phyloP scores from a whole-genome alignment of 345 rosid species.

The Barbarea vulgaris region DNA sequence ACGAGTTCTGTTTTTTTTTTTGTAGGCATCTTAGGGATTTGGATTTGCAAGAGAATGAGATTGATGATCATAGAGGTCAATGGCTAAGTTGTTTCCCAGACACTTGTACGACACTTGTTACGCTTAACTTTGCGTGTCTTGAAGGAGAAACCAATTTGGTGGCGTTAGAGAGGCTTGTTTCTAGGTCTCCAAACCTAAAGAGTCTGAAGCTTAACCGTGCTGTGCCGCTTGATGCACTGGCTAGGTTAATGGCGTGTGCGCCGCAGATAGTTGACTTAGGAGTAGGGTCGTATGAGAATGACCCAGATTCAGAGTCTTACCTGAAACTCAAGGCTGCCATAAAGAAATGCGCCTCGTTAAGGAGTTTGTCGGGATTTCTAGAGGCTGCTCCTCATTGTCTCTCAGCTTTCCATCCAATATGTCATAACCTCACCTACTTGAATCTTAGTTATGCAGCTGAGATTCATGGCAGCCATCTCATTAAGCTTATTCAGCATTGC shows the following conservation, averaged over 20 bases:
- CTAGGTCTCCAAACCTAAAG: constrained; percentile 85
- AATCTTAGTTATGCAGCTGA: constrained; percentile 92
- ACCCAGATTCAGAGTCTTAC: constrained; percentile 64
- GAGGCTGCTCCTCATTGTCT: constrained; percentile 72
- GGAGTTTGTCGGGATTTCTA: constrained; percentile 85
- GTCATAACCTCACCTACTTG: constrained; percentile 60
- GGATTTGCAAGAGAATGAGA: constrained; percentile 95
- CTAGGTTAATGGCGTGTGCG: constrained; percentile 60
- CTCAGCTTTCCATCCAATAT: constrained; percentile 62
- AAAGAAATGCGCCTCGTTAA: constrained; percentile 56
- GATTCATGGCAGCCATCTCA: constrained; percentile 60
- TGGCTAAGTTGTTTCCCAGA: constrained; percentile 95
- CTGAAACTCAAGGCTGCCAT: constrained; percentile 53
- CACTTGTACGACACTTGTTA: constrained; percentile 66
- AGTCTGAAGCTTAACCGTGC: constrained; percentile 81
- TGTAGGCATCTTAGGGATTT: constrained; percentile 82
- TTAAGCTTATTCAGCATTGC: constrained; percentile 65
- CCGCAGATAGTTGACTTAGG: constrained; percentile 86
- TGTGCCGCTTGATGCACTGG: constrained; percentile 71
- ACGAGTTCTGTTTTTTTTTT: not conserved
- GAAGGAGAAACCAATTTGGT: constrained; percentile 77
- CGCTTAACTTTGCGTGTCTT: constrained; percentile 91
- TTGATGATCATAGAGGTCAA: constrained; percentile 90
- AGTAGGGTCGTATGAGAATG: constrained; percentile 77
- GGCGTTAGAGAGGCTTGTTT: constrained; percentile 85